Evolutionary conservation across 2,329 filamentous ascomycete species (phyloP).

Genomic region (Polytolypa hystricis): DNA sequence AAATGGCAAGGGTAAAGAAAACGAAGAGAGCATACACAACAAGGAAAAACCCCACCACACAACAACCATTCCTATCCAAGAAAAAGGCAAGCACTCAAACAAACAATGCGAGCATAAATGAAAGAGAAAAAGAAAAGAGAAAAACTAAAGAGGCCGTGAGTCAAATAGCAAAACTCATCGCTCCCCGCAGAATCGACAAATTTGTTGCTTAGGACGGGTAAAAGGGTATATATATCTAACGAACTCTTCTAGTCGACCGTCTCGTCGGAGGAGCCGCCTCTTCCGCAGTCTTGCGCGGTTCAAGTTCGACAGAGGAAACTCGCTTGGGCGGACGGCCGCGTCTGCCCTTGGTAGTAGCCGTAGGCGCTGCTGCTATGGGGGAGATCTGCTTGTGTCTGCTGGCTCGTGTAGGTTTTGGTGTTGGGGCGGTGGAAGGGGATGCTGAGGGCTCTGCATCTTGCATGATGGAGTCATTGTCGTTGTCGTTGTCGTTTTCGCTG

Average conservation of each 20-base stretch:
- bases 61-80: too few species aligned
- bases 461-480: slow-evolving; percentile 1
- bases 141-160: not conserved
- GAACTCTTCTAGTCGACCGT: slow-evolving; percentile 4
- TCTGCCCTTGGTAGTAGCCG: not conserved
- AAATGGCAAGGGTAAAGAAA: not conserved
- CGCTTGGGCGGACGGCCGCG: too few species aligned
- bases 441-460: not conserved
- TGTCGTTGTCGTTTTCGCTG: not conserved
- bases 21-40: not conserved
- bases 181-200: too few species aligned
- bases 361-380: not conserved
- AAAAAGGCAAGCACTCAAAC: not conserved
- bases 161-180: not conserved
- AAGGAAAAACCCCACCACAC: not conserved
- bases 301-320: not conserved
- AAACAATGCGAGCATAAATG: not conserved
- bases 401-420: not conserved
- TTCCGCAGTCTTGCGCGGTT: not conserved
- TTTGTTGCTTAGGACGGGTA: too few species aligned
- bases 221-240: too few species aligned
- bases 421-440: slow-evolving; percentile 1
- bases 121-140: not conserved
- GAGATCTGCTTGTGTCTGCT: slow-evolving; percentile 1
- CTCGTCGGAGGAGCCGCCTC: not conserved